Evolutionary conservation across 306 rosid species (phyloP).

Genomic region (Rosa multiflora): DNA sequence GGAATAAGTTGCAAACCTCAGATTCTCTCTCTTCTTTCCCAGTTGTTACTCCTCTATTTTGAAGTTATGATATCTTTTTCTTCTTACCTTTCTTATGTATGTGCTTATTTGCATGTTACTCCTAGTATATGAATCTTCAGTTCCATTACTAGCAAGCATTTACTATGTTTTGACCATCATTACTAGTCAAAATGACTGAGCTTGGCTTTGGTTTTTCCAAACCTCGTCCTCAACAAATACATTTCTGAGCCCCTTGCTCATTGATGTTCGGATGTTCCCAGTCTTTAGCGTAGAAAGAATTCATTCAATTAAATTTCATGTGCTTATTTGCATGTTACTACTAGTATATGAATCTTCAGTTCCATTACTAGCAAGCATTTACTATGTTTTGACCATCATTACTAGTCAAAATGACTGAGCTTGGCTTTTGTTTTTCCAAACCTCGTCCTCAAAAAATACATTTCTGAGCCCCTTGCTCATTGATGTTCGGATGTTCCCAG

Average conservation of each 20-base stretch:
- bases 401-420: not conserved
- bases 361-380: not conserved
- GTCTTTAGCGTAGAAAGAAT: too few relatives aligned
- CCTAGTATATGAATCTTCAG: not conserved
- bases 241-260: not conserved
- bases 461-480: not conserved
- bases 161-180: not conserved
- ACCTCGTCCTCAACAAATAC: not conserved
- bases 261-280: not conserved
- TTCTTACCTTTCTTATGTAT: not conserved
- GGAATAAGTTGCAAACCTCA: constrained; percentile 23
- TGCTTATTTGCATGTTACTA: not conserved
- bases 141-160: not conserved
- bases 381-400: not conserved
- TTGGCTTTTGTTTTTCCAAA: not conserved
- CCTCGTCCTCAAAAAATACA: not conserved
- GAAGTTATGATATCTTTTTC: not conserved
- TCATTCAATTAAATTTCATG: not conserved
- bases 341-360: not conserved
- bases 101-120: not conserved
- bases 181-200: not conserved
- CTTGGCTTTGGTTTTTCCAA: not conserved
- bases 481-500: not conserved
- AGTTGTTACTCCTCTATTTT: not conserved
- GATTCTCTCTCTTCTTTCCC: constrained; percentile 17